Percentiles rank a stretch among this genome's conserved stretches.
Evolutionary conservation across 139 green algal genomes (phyloP).

Genomic region (Chlorella sp.): DNA sequence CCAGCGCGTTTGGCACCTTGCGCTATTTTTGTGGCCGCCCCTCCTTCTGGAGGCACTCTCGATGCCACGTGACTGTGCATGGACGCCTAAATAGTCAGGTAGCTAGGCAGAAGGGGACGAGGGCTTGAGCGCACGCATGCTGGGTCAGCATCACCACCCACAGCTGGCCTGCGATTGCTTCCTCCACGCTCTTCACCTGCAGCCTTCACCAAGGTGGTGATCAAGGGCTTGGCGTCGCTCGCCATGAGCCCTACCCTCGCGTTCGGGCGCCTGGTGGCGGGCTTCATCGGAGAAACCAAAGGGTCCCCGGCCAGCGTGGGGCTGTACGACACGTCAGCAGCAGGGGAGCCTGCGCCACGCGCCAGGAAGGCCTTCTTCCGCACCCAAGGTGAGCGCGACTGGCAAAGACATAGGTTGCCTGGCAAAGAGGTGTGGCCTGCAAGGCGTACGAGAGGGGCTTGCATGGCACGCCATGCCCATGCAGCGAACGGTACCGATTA

Average conservation of each 20-base stretch:
- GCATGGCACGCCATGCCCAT: no score
- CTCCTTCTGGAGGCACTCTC: no score
- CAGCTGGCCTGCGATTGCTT: no score
- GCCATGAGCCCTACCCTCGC: conserved; percentile 34
- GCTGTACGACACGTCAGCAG: not conserved
- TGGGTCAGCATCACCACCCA: no score
- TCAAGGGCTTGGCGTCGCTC: conserved; percentile 60
- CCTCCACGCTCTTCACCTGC: no score
- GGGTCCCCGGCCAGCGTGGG: conserved; percentile 40
- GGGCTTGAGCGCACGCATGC: no score
- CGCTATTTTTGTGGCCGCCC: no score
- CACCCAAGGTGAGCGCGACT: conserved; percentile 17
- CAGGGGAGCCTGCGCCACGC: conserved; percentile 12
- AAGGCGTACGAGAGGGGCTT: no score
- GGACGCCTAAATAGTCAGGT: no score
- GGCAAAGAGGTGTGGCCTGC: not conserved
- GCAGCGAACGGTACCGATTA: no score
- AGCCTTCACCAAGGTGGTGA: conserved; percentile 45
- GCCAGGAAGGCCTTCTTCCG: conserved; percentile 46
- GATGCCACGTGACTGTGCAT: no score
- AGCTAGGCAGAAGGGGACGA: no score
- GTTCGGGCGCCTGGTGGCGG: conserved; percentile 21
- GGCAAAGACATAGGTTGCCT: not conserved
- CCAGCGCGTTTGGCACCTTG: not conserved
- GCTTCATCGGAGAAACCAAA: conserved; percentile 71